Evolutionary conservation across 2,329 filamentous ascomycete genomes (phyloP).

Genomic region (Fusarium fracticaudum): DNA sequence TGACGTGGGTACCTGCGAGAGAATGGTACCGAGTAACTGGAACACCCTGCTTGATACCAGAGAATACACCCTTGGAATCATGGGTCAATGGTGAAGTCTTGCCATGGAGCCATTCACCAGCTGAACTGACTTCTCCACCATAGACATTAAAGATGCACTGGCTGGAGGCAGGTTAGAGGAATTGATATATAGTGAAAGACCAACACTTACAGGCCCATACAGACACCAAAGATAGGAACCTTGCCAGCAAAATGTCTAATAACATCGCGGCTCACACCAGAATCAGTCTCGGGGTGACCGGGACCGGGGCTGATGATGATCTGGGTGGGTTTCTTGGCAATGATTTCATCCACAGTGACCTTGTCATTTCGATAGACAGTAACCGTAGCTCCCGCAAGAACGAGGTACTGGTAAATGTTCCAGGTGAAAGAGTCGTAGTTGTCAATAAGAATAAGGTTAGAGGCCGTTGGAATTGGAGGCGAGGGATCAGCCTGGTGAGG

Average conservation of each 20-base stretch:
- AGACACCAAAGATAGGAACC: constrained; percentile 95
- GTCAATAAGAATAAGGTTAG: constrained; percentile 94
- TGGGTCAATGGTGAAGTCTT: constrained; percentile 94
- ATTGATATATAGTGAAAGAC: not conserved
- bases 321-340: constrained; percentile 87
- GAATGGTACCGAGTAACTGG: constrained; percentile 97
- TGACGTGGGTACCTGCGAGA: constrained; percentile 88
- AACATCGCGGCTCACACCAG: constrained; percentile 90
- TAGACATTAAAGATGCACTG: constrained; percentile 97
- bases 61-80: constrained; percentile 91
- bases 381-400: constrained; percentile 92
- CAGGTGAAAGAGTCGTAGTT: constrained; percentile 99
- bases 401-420: constrained; percentile 99
- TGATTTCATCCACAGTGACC: constrained; percentile 84
- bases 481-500: constrained; percentile 83
- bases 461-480: constrained; percentile 78
- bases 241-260: constrained; percentile 93
- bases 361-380: constrained; percentile 94
- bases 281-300: constrained; percentile 90
- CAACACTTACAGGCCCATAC: constrained; percentile 86
- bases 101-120: constrained; percentile 95
- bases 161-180: constrained; percentile 50
- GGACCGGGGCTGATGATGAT: constrained; percentile 95
- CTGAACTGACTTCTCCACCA: constrained; percentile 89
- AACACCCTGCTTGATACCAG: constrained; percentile 79